Base-by-base conservation (phyloP, 106 monocot genomes). In the Dendrobium officinale region DNA sequence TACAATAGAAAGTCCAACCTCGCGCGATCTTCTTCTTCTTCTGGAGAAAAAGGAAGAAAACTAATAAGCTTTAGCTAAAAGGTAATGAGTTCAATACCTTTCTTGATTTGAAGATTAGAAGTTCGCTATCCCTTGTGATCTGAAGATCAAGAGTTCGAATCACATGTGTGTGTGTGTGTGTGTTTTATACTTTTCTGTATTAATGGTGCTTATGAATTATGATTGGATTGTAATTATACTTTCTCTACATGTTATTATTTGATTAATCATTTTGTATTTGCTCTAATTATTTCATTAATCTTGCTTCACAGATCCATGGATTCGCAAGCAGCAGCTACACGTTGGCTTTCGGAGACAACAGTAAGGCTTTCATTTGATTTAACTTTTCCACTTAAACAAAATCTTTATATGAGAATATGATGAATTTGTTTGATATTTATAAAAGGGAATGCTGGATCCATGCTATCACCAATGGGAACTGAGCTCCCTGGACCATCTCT, bases 381-480 rank as follows among this genome's bases (percentile, higher is more conserved):
- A 10, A 51, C 51, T 51, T 10, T 15, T 51, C 51, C 3, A 1
- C 13, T 51, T 43, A 43, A 42, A 43, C 20, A n/a, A 4, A 19
- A 13, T 68, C 15, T 2, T 18, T 42, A 4, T 73, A 29, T 44
- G 43, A 42, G n/a, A 17, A 42, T 20, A 19, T 42, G 18, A 13
- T 13, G 9, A 15, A 13, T 51, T 51, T 51, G 13, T 51, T 51
- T 15, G 13, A 76, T 24, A 13, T 47, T 74, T 74, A 27, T 76
- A 11, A 10, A 45, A 76, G 76, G 55, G 41, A 59, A 83, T 85
- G 81, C 81, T 85, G 15, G 90, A 90, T 73, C 70, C 84, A 8
- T 78, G 22, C 79, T 85, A 83, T 70, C 81, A 82, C 40, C 90
- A 88, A 42, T 88, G 85, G 81, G 77, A 83, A 49, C 41, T 83